phyloP scores from a whole-genome alignment of 2,329 filamentous ascomycete genomes.

The Paecilomyces niveus region DNA sequence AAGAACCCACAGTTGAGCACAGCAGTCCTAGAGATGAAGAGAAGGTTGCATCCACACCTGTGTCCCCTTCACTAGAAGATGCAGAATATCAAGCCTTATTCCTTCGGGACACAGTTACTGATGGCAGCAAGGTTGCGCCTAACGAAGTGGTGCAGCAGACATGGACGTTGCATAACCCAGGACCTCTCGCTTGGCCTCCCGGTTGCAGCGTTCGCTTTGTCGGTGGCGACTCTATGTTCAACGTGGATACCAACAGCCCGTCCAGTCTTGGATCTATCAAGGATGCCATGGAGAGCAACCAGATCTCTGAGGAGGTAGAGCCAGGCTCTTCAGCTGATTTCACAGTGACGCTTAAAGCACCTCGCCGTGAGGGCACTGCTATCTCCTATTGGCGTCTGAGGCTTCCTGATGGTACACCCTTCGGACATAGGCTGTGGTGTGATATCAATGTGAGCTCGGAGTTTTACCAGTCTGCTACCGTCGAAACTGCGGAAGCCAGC shows the following conservation, averaged over 20 bases:
- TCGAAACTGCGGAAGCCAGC: slow-evolving; percentile 4
- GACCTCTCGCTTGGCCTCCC: slow-evolving; percentile 71
- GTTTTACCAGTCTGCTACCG: slow-evolving; percentile 7
- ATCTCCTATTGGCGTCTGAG: slow-evolving; percentile 98
- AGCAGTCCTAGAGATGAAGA: slow-evolving; percentile 11
- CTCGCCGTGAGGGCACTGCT: slow-evolving; percentile 64
- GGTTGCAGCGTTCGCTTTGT: slow-evolving; percentile 88
- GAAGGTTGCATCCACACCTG: slow-evolving; percentile 4
- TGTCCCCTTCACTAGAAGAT: slow-evolving; percentile 26
- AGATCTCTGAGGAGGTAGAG: slow-evolving; percentile 60
- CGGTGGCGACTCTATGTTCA: slow-evolving; percentile 94
- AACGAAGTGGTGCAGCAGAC: slow-evolving; percentile 77
- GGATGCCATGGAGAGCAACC: slow-evolving; percentile 74
- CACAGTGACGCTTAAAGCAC: slow-evolving; percentile 76
- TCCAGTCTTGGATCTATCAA: slow-evolving; percentile 70
- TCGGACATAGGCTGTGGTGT: slow-evolving; percentile 93
- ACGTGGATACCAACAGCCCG: slow-evolving; percentile 71
- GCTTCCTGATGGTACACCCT: slow-evolving; percentile 68
- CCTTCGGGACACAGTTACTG: slow-evolving; percentile 67
- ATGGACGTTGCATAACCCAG: slow-evolving; percentile 85
- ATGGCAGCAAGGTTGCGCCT: slow-evolving; percentile 66
- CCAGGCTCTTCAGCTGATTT: slow-evolving; percentile 73
- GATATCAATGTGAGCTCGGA: slow-evolving; percentile 62
- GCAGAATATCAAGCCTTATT: slow-evolving; percentile 56
- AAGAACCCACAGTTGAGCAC: slow-evolving; percentile 1